These are phyloP conservation scores for Grosmannia serpens DNA, from an alignment of 2,329 filamentous ascomycete genomes.

Conservation along the genomic window DNA sequence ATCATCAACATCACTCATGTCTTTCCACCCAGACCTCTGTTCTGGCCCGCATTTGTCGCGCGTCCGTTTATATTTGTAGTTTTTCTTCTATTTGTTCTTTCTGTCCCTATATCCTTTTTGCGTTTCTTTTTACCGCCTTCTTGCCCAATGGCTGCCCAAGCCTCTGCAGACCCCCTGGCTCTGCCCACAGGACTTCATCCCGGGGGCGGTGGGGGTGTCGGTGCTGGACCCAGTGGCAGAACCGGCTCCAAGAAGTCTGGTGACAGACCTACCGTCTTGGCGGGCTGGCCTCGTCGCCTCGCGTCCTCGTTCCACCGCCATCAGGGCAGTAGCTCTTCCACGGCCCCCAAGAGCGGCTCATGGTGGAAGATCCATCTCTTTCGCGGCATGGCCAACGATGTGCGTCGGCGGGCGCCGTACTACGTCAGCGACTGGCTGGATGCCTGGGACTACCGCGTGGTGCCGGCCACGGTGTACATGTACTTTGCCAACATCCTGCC, in stretches of 20 bases:
- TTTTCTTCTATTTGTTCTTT: not conserved
- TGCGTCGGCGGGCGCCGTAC: slow-evolving; percentile 62
- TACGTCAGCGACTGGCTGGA: slow-evolving; percentile 77
- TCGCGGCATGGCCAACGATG: slow-evolving; percentile 68
- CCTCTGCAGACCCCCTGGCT: not conserved
- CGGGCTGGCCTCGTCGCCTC: not conserved
- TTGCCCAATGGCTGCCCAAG: not conserved
- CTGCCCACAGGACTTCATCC: not conserved
- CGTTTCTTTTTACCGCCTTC: not conserved
- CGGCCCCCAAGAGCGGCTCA: not conserved
- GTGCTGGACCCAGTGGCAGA: not conserved
- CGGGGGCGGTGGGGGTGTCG: not conserved
- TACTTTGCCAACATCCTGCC: slow-evolving; percentile 91
- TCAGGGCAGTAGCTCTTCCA: not conserved
- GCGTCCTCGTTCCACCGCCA: not conserved
- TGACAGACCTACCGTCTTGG: not conserved
- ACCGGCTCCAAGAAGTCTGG: not conserved
- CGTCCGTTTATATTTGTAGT: not conserved
- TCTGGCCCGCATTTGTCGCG: not conserved
- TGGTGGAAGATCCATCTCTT: slow-evolving; percentile 73
- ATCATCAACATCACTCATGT: not conserved
- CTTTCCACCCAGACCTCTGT: not conserved
- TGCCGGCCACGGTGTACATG: slow-evolving; percentile 84
- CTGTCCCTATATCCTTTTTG: not conserved
- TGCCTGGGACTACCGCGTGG: slow-evolving; percentile 81